Percentiles rank a stretch among this genome's conserved stretches.
Evolutionary conservation across 495 filamentous ascomycete species (phyloP).

Genomic region (Aspergillus homomorphus): DNA sequence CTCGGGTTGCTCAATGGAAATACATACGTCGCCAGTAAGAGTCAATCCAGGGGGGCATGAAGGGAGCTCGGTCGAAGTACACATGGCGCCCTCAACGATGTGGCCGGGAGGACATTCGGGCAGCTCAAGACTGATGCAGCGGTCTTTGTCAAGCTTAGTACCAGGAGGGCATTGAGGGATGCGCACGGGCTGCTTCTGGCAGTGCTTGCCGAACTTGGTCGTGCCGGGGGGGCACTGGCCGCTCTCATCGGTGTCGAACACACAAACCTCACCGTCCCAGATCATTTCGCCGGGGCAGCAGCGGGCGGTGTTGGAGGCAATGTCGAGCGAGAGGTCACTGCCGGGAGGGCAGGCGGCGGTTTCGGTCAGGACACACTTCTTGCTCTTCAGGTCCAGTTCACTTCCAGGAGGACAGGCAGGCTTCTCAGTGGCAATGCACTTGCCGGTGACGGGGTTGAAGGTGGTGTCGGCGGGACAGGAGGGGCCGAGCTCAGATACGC

Average conservation of each 20-base stretch:
- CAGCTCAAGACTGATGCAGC: slow-evolving; percentile 1
- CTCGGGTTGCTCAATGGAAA: not conserved
- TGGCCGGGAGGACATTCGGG: slow-evolving; percentile 5
- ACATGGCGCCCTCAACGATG: slow-evolving; percentile 1
- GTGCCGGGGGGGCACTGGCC: slow-evolving; percentile 9
- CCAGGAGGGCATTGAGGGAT: slow-evolving; percentile 10
- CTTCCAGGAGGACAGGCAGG: not conserved
- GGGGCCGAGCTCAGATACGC: not conserved
- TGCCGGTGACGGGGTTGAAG: not conserved
- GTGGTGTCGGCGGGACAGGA: not conserved
- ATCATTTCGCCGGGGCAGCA: slow-evolving; percentile 7
- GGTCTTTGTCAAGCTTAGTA: not conserved
- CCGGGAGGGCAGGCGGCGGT: not conserved
- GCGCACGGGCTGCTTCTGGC: slow-evolving; percentile 6
- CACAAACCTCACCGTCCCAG: slow-evolving; percentile 8
- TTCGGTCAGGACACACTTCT: not conserved
- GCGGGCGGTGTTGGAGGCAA: not conserved
- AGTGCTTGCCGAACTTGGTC: not conserved
- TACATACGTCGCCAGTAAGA: slow-evolving; percentile 6
- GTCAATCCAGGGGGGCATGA: slow-evolving; percentile 3
- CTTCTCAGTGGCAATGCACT: not conserved
- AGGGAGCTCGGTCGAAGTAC: not conserved
- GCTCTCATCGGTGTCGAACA: not conserved
- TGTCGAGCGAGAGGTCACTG: not conserved
- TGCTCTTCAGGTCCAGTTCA: not conserved